Percentiles rank a stretch among this genome's conserved stretches.
These are phyloP conservation scores for Bruguiera parviflora DNA, from an alignment of 345 rosid genomes.

Conservation along the genomic window DNA sequence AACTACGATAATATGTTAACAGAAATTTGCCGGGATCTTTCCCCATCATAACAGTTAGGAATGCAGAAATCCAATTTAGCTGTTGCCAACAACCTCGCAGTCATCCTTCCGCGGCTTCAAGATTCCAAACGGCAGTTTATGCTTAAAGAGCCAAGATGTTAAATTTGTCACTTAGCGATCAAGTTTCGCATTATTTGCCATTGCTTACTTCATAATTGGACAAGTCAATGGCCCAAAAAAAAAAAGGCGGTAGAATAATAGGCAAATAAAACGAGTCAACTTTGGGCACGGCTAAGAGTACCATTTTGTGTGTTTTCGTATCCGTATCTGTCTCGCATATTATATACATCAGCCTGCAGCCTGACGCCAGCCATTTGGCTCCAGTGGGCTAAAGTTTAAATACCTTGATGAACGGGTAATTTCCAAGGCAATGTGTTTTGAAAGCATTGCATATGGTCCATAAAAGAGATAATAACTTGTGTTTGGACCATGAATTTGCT, in stretches of 20 bases:
- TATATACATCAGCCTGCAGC: constrained; percentile 12
- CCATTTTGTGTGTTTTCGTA: too few relatives aligned
- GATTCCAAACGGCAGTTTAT: constrained; percentile 4
- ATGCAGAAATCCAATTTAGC: background rate
- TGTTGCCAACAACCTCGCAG: constrained; percentile 2
- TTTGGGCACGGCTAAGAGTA: too few relatives aligned
- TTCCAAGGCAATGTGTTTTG: background rate
- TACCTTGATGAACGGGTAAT: background rate
- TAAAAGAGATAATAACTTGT: background rate
- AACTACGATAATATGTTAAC: background rate
- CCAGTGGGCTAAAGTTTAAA: background rate
- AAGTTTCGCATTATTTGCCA: too few relatives aligned
- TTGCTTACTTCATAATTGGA: background rate
- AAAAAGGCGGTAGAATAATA: background rate
- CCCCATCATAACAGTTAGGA: background rate
- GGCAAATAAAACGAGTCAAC: background rate
- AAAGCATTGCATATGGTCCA: background rate
- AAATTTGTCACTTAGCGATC: background rate
- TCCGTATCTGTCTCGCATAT: background rate
- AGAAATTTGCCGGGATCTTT: background rate
- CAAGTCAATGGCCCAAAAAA: background rate
- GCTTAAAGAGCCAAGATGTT: background rate
- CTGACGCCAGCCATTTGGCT: constrained; percentile 14
- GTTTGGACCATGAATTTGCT: background rate
- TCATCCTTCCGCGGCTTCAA: constrained; percentile 6